Conservation (phyloP, 2,329 filamentous ascomycete species). For the Diplocarpon rosae region DNA sequence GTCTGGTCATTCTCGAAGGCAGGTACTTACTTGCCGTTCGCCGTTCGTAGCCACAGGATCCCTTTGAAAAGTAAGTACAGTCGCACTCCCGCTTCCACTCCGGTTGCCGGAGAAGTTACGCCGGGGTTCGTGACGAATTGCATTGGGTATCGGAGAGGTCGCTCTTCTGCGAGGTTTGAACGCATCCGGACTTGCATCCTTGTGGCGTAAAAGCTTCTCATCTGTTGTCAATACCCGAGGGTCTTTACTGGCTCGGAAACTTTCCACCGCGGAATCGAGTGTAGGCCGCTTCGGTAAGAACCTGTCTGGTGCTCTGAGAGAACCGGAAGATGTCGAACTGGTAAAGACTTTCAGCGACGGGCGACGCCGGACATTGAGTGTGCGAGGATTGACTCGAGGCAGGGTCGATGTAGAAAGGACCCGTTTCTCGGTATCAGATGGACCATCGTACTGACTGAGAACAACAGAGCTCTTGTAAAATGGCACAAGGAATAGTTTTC, state of each 20-base stretch:
- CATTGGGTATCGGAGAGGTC: constrained; percentile 17
- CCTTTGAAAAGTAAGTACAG: constrained; percentile 23
- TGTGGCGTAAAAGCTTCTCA: constrained; percentile 35
- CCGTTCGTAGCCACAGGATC: constrained; percentile 18
- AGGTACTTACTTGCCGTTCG: constrained; percentile 23
- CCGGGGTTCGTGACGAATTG: constrained; percentile 9
- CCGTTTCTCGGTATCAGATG: constrained; percentile 11
- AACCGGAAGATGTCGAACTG: constrained; percentile 12
- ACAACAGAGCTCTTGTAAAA: background rate
- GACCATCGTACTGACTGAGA: constrained; percentile 10
- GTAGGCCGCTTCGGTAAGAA: constrained; percentile 42
- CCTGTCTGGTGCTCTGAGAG: constrained; percentile 38
- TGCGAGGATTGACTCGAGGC: constrained; percentile 11
- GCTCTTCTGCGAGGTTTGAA: constrained; percentile 34
- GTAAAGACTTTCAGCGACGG: constrained; percentile 15
- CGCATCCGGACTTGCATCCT: constrained; percentile 36
- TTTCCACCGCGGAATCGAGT: constrained; percentile 32
- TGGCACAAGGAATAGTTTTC: background rate
- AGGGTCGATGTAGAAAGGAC: constrained; percentile 10
- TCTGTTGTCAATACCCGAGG: constrained; percentile 33
- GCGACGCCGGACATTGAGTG: constrained; percentile 10
- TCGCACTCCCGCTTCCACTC: constrained; percentile 22
- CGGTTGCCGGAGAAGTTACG: constrained; percentile 18
- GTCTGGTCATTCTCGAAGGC: background rate
- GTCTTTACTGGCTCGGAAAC: constrained; percentile 41